Percentiles rank a stretch among this genome's conserved stretches.
phyloP scores from a whole-genome alignment of 129 eudicot species.

The Centrapalus pauciflorus region DNA sequence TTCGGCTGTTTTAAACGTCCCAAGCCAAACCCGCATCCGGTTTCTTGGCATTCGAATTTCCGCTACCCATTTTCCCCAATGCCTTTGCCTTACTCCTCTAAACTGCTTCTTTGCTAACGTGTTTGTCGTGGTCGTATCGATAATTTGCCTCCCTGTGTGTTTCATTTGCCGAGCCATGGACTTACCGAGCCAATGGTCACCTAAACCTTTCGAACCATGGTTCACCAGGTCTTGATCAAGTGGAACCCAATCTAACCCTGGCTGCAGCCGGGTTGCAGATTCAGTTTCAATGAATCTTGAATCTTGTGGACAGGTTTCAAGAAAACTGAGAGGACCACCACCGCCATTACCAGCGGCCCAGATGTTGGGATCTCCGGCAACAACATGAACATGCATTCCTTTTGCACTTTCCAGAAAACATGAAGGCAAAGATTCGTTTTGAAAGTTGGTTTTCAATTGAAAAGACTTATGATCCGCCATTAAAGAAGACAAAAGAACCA shows the following conservation, averaged over 20 bases:
- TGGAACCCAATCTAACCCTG: slow-evolving; percentile 17
- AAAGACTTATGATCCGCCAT: slow-evolving; percentile 12
- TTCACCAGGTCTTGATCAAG: slow-evolving; percentile 15
- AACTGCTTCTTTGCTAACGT: slow-evolving; percentile 35
- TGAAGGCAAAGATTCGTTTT: slow-evolving; percentile 18
- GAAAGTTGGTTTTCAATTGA: slow-evolving; percentile 26
- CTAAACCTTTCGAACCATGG: background rate
- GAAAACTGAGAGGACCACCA: slow-evolving; percentile 32
- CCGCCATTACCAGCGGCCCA: background rate
- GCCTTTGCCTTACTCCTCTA: slow-evolving; percentile 86
- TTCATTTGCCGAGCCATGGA: slow-evolving; percentile 50
- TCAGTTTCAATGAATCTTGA: slow-evolving; percentile 16
- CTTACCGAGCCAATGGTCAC: slow-evolving; percentile 30
- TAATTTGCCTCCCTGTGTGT: slow-evolving; percentile 8
- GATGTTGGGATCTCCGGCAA: background rate
- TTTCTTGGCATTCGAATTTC: slow-evolving; percentile 77
- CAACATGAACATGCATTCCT: background rate
- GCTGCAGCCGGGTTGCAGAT: background rate
- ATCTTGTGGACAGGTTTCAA: slow-evolving; percentile 34
- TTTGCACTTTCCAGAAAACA: background rate
- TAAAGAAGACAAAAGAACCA: background rate
- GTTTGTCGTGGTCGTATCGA: background rate
- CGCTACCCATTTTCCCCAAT: slow-evolving; percentile 97
- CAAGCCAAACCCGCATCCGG: slow-evolving; percentile 82
- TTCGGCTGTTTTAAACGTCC: slow-evolving; percentile 80